Conservation (phyloP, 129 eudicot genomes). For the Chrysanthemum lavandulifolium region DNA sequence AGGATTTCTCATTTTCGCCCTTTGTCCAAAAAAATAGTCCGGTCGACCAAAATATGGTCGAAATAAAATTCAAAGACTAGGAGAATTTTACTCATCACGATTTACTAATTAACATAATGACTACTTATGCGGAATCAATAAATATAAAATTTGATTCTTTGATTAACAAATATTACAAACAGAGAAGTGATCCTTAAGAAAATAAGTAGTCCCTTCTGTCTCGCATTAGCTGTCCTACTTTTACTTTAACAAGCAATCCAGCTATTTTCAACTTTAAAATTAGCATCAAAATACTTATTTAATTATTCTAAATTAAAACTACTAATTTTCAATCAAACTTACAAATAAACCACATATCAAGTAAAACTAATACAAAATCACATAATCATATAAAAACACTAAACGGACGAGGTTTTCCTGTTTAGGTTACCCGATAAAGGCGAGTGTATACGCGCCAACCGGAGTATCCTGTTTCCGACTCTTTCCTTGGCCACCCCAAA, state of each 20-base stretch:
- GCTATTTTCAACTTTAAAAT: too few relatives aligned
- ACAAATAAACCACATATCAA: too few relatives aligned
- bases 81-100: not conserved
- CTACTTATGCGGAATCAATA: not conserved
- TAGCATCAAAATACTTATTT: too few relatives aligned
- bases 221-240: conserved; percentile 1
- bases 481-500: too few relatives aligned
- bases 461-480: too few relatives aligned
- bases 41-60: not conserved
- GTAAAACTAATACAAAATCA: not conserved
- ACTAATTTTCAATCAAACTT: not conserved
- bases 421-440: too few relatives aligned
- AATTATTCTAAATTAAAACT: too few relatives aligned
- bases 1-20: not conserved
- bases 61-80: not conserved
- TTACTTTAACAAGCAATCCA: conserved; percentile 1
- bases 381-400: too few relatives aligned
- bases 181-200: too few relatives aligned
- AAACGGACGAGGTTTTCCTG: too few relatives aligned
- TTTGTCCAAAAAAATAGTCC: conserved; percentile 2
- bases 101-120: not conserved
- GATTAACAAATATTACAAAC: too few relatives aligned
- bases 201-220: not conserved
- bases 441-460: too few relatives aligned
- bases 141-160: not conserved